phyloP scores from a whole-genome alignment of 1,284 basidiomycete genomes.

The Trametes pubescens region DNA sequence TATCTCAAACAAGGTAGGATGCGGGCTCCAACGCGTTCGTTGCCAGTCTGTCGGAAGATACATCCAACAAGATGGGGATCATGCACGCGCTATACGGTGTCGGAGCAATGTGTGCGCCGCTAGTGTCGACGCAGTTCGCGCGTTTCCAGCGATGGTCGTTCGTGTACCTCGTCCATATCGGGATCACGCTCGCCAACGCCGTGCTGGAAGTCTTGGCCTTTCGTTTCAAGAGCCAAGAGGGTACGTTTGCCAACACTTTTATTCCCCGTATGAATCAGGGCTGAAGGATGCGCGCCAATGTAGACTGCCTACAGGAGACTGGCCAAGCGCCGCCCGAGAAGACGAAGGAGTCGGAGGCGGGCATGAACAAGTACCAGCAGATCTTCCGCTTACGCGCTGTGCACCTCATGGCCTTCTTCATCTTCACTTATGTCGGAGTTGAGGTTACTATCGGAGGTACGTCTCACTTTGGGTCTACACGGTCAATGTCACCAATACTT shows the following conservation, averaged over 20 bases:
- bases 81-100: constrained; percentile 57
- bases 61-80: constrained; percentile 64
- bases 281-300: not conserved
- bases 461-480: not conserved
- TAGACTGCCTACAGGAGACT: constrained; percentile 44
- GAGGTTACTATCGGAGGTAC: constrained; percentile 56
- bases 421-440: constrained; percentile 54
- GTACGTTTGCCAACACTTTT: constrained; percentile 38
- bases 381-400: constrained; percentile 47
- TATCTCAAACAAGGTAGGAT: constrained; percentile 30
- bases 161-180: constrained; percentile 69
- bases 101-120: constrained; percentile 66
- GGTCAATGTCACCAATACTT: not conserved
- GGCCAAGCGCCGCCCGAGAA: constrained; percentile 41
- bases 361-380: constrained; percentile 46
- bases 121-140: constrained; percentile 71
- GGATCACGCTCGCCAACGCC: constrained; percentile 57
- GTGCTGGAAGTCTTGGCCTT: constrained; percentile 57
- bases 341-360: constrained; percentile 34
- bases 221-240: constrained; percentile 61
- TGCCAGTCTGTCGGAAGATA: constrained; percentile 52
- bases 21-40: constrained; percentile 64
- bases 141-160: constrained; percentile 61
- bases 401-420: constrained; percentile 53
- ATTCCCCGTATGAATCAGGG: not conserved